Base-by-base conservation (phyloP, 116 monocot genomes). In the Zostera marina region DNA sequence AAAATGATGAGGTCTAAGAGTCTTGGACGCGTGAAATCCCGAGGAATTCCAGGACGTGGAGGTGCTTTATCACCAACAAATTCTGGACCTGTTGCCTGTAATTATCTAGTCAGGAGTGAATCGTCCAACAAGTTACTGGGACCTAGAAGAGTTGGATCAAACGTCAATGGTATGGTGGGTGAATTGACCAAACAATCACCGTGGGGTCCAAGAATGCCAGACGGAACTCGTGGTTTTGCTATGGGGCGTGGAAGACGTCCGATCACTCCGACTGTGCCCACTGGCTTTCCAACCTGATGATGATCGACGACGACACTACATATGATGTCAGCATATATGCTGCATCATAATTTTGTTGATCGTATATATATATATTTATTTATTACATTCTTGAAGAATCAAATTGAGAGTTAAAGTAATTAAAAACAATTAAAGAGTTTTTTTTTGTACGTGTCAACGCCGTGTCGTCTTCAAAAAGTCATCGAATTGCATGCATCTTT, bases 191-290 rank as follows among this genome's bases (percentile, higher is more conserved):
- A 41, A 19, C 79, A 74, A 41, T 61, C 47, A 9, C 47, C 47
- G 1, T 47, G 62, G 0, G 76, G 85, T 0, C 85, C 91, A 11
- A 76, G 79, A 53, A 85, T 81, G 81, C 91, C 91, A 0, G 91
- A 91, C 45, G 91, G 91, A n/a, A 85, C 91, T 2, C 78, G 91
- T 2, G 91, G 91, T 7, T 91, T 91, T 71, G 68, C 91, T 21
- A 79, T 91, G 79, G 91, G 91, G 8, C 73, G 91, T 11, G 91
- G 85, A 15, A 88, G 70, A 65, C n/a, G n/a, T n/a, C 80, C 70
- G 47, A 47, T 47, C 25, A 11, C 12, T 21, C 52, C 81, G 87
- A 25, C 13, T 41, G 32, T 32, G 5, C 32, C 32, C 4, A 32
- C 32, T 32, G 32, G 4, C 32, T 2, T 32, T 32, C 32, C 4